Evolutionary conservation across 2,329 filamentous ascomycete genomes (phyloP).

Genomic region (Colletotrichum echinochloae): DNA sequence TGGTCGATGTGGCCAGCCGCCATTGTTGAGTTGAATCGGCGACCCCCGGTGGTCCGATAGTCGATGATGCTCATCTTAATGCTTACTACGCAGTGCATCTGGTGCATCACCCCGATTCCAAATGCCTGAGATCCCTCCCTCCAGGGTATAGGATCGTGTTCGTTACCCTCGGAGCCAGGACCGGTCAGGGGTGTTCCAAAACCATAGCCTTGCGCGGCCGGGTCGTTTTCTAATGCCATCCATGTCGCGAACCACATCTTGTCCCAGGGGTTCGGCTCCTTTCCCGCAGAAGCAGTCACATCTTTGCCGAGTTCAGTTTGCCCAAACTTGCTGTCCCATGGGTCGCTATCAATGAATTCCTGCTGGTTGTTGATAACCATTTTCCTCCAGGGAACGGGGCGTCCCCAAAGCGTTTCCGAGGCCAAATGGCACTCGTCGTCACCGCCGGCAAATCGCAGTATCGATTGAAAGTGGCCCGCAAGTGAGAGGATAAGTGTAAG

Average conservation of each 20-base stretch:
- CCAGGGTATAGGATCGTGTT: not conserved
- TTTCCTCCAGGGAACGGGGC: not conserved
- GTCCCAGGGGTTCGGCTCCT: not conserved
- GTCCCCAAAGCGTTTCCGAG: not conserved
- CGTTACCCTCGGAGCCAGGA: not conserved
- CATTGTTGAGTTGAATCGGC: not conserved
- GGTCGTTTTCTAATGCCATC: not conserved
- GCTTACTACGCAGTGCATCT: constrained; percentile 1
- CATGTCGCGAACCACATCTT: not conserved
- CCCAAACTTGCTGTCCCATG: constrained; percentile 4
- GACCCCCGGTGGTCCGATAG: not conserved
- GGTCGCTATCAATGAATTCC: constrained; percentile 5
- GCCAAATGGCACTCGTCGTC: not conserved
- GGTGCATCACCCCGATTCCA: not conserved
- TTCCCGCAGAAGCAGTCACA: not conserved
- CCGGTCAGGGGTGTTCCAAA: not conserved
- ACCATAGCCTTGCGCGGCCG: not conserved
- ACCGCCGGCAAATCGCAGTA: no score
- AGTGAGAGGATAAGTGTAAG: no score
- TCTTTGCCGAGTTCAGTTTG: not conserved
- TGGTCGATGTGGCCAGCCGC: not conserved
- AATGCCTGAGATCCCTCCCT: not conserved
- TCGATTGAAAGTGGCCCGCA: no score
- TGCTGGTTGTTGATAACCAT: not conserved
- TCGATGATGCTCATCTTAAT: not conserved